Percentiles rank a stretch among this genome's conserved stretches.
Conservation (phyloP, 441 rosid species). For the Breynia disticha region DNA sequence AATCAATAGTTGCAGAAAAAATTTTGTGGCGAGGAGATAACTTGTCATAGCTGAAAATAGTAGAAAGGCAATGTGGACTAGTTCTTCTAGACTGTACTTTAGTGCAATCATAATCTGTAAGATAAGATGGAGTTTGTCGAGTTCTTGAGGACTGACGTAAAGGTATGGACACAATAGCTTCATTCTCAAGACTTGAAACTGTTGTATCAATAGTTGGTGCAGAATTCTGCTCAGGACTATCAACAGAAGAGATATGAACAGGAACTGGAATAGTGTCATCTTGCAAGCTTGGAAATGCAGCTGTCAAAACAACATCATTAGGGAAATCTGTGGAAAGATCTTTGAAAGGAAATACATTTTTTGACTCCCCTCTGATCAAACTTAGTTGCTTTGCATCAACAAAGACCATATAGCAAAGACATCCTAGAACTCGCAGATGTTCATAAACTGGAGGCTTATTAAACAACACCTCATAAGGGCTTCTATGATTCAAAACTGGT, state of each 20-base stretch:
- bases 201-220: too few species aligned
- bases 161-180: too few species aligned
- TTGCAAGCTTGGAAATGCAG: too few species aligned
- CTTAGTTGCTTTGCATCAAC: not conserved
- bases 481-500: not conserved
- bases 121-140: not conserved
- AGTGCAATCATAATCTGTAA: not conserved
- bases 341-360: too few species aligned
- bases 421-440: not conserved
- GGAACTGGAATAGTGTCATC: too few species aligned
- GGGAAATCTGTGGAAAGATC: too few species aligned
- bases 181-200: not conserved
- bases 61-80: not conserved
- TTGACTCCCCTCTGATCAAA: too few species aligned
- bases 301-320: too few species aligned
- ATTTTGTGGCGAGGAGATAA: not conserved
- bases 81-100: too few species aligned
- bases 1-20: not conserved
- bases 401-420: not conserved
- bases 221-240: too few species aligned
- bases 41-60: not conserved
- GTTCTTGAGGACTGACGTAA: not conserved
- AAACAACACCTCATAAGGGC: not conserved
- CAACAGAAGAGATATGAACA: too few species aligned
- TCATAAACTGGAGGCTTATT: not conserved